Evolutionary conservation across 345 rosid species (phyloP), one percentile per base, ranked within the genome.

Genomic region (Odontarrhena argentea): DNA sequence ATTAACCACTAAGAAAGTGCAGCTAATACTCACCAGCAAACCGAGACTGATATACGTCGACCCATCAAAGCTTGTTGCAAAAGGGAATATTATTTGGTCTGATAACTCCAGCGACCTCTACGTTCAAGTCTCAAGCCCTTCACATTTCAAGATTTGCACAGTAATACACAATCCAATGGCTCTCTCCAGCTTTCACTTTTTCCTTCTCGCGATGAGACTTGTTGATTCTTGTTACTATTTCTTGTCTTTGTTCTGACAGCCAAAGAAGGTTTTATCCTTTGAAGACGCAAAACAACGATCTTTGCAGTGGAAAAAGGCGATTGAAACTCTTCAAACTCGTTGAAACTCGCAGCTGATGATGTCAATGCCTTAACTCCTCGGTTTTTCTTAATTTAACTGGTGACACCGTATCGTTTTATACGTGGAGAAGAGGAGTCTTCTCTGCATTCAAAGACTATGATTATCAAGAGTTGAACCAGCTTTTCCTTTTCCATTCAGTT

Each of bases 231-330:
- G 43, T 58, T 65, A 10, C 18, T 22, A 15, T 10, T 24, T 28
- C 2, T n/a, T 28, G 15, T 18, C 12, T 40, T 47, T 37, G 26
- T 18, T 55, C 52, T 74, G 56, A 49, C 91, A 91, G 99, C 96
- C 96, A 22, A 94, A 91, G 87, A 94, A 91, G 84, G 94, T 91
- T 14, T 11, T 84, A 79, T 83, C 96, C 18, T 87, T 94, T 55
- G 99, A 91, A 63, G 97, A 91, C 55, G 47, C 91, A 1, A 91
- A 94, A 73, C 96, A 87, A 71, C 81, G 96, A 78, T 93, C 97
- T 10, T 78, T 76, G 81, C 99, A 88, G 67, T 94, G 99, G 99
- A 88, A 91, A 76, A 88, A 87, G 77, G 96, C 95, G 2, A 94
- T 94, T 2, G 97, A 94, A 81, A 73, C 84, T 74, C 88, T 95